Evolutionary conservation across 2,329 filamentous ascomycete species (phyloP), one percentile per base, ranked within the genome.

Genomic region (Neophaeococcomyces aloes): DNA sequence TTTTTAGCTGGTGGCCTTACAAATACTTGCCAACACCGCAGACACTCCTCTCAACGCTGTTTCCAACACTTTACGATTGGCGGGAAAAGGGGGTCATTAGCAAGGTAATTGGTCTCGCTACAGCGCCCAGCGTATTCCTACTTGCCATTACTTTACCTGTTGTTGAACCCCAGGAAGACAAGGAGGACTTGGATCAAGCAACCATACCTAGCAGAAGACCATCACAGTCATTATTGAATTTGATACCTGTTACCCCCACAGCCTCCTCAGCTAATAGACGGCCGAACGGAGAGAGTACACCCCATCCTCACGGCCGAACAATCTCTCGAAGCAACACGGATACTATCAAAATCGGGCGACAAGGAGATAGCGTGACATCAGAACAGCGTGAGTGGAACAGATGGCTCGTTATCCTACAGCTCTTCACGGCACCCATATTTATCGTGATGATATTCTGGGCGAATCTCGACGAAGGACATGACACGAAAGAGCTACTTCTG

Each of bases 141-240:
- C 71, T 98, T 3, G 89, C 89, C 1, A 78, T 91, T 36, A 98
- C 91, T 0, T 64, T 98, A 3, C 91, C 93, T 0, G 87, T 98
- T 1, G 85, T 94, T 4, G 89, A 96, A 56, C 75, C 76, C 1
- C 71, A 76, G 15, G 70, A 64, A 29, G 59, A 73, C 6, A 74
- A 78, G 10, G 64, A 68, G 2, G 64, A 63, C 4, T 60, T 60
- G 1, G 68, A 71, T 3, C 57, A 61, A 13, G 47, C 54, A 7
- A 48, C 55, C 7, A 51, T 56, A n/a, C 47, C 57, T 43, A 13
- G 36, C 30, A 18, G 35, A 48, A 30, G 7, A 35, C 37, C 30
- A 32, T 38, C 32, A 17, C 31, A 35, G 15, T n/a, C 30, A 25
- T 21, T 18, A 25, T 7, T 19, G 11, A 19, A 38, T 7, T 10